Evolutionary conservation across 495 filamentous ascomycete genomes (phyloP), one percentile per base, ranked within the genome.

Genomic region (Polyplosphaeria fusca): DNA sequence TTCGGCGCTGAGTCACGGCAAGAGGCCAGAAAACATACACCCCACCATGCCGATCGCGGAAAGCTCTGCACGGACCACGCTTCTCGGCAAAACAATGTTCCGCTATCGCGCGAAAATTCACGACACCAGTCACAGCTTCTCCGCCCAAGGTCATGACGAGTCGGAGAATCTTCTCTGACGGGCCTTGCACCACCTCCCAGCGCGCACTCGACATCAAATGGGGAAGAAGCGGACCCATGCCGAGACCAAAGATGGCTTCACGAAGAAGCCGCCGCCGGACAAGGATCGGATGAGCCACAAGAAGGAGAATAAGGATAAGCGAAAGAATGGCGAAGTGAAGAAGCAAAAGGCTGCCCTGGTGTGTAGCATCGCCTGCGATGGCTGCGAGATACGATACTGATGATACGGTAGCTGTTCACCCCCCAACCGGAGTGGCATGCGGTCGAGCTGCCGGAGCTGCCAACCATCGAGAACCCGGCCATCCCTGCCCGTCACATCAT

Each of bases 391-490:
- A 51, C 24, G 40, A 16, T 9, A 19, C 18, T 58, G 43, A 49
- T 62, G 44, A 62, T 30, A 28, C 27, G 41, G 19, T 57, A 92
- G 88, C 74, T 83, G 12, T 85, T 95, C 61, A 74, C 82, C 55
- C 87, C 89, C 30, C 79, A 86, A 52, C 82, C 89, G 42, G 91
- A 96, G 65, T 97, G 92, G 92, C 86, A 95, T 69, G 78, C 81
- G 41, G 75, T 78, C 32, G 68, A 76, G 52, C 77, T 91, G 30
- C 84, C 86, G 38, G 63, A 71, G 5, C 71, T 92, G 5, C 71
- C 77, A 7, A 55, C 66, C 60, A 67, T 24, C 62, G 73, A 14
- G 75, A 79, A 49, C 70, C 77, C 55, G 67, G 79, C 57, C 70
- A 74, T 28, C 64, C 77, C 27, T 71, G 80, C 27, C 75, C 84